Evolutionary conservation across 2,329 filamentous ascomycete genomes (phyloP), one percentile per base, ranked within the genome.

Genomic region (Aspergillus neotritici): DNA sequence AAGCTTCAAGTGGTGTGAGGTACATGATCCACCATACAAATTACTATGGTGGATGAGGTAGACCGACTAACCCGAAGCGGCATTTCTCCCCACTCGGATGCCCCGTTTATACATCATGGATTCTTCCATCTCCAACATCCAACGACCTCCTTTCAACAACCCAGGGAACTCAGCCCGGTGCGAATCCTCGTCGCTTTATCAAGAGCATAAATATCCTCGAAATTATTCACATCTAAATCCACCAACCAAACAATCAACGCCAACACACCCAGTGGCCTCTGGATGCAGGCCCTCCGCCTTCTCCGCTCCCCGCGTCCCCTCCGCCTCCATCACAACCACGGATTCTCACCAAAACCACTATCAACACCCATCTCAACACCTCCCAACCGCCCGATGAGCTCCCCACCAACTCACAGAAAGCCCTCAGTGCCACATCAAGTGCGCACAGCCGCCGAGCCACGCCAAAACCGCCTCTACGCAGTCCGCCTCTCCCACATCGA

Each of bases 401-500:
- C 56, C 4, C 43, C 21, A 25, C 21, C 51, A 13, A 40, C 46
- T 14, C 46, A 49, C 29, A 57, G 55, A 32, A 65, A 66, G 49
- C 58, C 63, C 39, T 67, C 62, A 1, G 56, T 69, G 35, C 68
- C 70, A 14, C 87, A 93, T 58, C 71, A 84, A 46, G 78, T 88
- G 52, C 78, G 87, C 41, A 94, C 88, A 9, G 83, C 84, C 3
- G 67, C 76, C 31, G 84, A 93, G 60, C 86, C 84, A 33, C 80
- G 88, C 44, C 79, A 85, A 45, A 69, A 77, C 47, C 78, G 77
- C 12, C 67, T 89, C 5, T 77, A 87, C 60, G 66, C 68, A 3
- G 83, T 88, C 12, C 75, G 70, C 3, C 59, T 94, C 8, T 70
- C 72, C 34, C 66, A 73, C 33, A 76, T 94, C 40, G 70, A 79